These are phyloP conservation scores for Mallotus japonicus DNA, from an alignment of 441 rosid species.

Conservation along the genomic window DNA sequence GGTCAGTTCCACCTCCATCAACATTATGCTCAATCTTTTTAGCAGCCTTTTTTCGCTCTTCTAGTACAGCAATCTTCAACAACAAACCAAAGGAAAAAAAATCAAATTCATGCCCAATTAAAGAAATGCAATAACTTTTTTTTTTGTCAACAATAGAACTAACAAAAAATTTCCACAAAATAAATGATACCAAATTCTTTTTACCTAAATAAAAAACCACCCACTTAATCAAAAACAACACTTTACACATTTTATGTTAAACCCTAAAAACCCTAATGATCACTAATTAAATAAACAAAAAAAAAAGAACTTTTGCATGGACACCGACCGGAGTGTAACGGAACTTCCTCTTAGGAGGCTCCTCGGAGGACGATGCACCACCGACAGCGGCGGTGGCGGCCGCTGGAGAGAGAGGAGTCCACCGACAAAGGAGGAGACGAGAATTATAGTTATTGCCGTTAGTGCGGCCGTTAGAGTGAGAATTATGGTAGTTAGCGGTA, in stretches of 20 bases:
- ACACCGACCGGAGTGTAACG: constrained; percentile 82
- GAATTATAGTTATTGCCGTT: constrained; percentile 31
- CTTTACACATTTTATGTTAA: constrained; percentile 1
- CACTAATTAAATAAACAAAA: background rate
- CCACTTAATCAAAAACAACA: background rate
- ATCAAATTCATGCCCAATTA: background rate
- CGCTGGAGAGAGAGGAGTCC: constrained; percentile 73
- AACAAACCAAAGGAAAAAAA: constrained; percentile 1
- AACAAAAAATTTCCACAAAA: background rate
- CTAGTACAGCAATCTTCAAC: constrained; percentile 67
- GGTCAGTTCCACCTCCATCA: constrained; percentile 36
- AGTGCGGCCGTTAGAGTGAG: constrained; percentile 30
- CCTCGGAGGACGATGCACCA: constrained; percentile 44
- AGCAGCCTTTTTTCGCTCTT: constrained; percentile 50
- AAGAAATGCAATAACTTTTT: background rate
- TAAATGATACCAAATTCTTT: background rate
- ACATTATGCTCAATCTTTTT: constrained; percentile 50
- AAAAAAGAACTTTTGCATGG: background rate
- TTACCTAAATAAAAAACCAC: background rate
- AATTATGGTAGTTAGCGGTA: constrained; percentile 29
- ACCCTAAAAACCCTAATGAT: constrained; percentile 4
- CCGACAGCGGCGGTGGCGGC: constrained; percentile 26
- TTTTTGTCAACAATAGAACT: background rate
- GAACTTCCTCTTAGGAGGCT: constrained; percentile 68
- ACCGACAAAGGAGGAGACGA: constrained; percentile 68